Percentiles rank a stretch among this genome's conserved stretches.
phyloP scores from a whole-genome alignment of 331 rosid genomes.

The Pyrus hybrid region DNA sequence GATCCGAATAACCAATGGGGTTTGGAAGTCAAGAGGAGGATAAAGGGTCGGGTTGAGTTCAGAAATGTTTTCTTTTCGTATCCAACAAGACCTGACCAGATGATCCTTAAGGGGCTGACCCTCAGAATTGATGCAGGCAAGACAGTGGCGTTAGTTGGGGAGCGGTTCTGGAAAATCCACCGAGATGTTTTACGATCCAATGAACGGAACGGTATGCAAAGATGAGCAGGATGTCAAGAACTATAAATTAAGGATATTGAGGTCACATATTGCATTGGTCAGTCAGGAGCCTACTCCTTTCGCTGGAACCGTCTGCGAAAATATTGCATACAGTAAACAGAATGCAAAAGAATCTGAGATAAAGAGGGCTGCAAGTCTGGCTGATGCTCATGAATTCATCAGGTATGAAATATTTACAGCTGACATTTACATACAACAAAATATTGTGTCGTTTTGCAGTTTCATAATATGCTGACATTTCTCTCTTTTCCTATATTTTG shows the following conservation, averaged over 20 bases:
- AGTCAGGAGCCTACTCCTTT: slow-evolving; percentile 83
- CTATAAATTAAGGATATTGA: slow-evolving; percentile 55
- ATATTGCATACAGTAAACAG: slow-evolving; percentile 69
- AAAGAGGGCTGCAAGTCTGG: slow-evolving; percentile 61
- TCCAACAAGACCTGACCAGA: slow-evolving; percentile 76
- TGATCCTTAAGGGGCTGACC: slow-evolving; percentile 60
- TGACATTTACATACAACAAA: not conserved
- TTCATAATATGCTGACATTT: not conserved
- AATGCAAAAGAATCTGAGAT: slow-evolving; percentile 69
- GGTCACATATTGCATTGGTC: slow-evolving; percentile 84
- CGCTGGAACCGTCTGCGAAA: slow-evolving; percentile 64
- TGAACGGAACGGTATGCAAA: slow-evolving; percentile 51
- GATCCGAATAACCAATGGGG: slow-evolving; percentile 58
- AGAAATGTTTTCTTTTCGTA: slow-evolving; percentile 69
- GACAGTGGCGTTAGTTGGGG: slow-evolving; percentile 72
- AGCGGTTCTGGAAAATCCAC: slow-evolving; percentile 81
- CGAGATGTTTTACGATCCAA: slow-evolving; percentile 82
- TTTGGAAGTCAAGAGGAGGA: slow-evolving; percentile 34
- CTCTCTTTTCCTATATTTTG: not conserved
- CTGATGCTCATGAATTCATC: slow-evolving; percentile 89
- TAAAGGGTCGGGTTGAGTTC: slow-evolving; percentile 58
- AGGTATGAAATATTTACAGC: slow-evolving; percentile 37
- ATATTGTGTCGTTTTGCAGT: not conserved
- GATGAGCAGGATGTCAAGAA: slow-evolving; percentile 76
- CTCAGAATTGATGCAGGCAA: slow-evolving; percentile 69